Base-by-base conservation (phyloP, 257 asterid species). In the Gynochthodes officinalis region DNA sequence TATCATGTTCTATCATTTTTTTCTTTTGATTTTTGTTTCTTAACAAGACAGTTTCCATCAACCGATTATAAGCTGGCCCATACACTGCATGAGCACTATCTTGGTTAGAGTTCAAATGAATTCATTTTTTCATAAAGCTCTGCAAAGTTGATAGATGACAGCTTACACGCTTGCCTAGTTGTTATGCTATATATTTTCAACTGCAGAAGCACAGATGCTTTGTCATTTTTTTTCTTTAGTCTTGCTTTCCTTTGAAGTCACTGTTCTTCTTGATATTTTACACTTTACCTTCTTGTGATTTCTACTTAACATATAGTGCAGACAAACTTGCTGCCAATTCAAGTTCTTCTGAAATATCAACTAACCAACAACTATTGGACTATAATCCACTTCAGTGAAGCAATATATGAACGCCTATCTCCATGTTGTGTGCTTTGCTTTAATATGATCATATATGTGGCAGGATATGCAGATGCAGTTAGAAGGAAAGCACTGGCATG, bases 171-270 rank as follows among this genome's bases (percentile, higher is more conserved):
- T 35, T 64, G 53, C 48, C 50, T 21, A 39, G 52, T 27, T 37
- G 52, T 52, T 64, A 19, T 64, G 43, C 52, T 21, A 11, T 64
- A 50, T 39, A 37, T 39, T 64, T 39, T 39, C 69, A 64, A 27
- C 21, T n/a, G 52, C 52, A 64, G 69, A 21, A 39, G 52, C 33
- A 33, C 52, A 64, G 69, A 21, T 64, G 52, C 33, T 64, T 64
- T 39, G 46, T 64, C 69, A 64, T 23, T 10, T 58, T 10, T 39
- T 14, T 64, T 64, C 44, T n/a, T n/a, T n/a, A n/a, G n/a, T n/a
- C 27, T 64, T 64, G 53, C 52, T 27, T 64, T 64, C 52, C 69
- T 64, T 64, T 64, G 33, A 64, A 64, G 52, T 64, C n/a, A 64
- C 18, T 64, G 66, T 21, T 39, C 23, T 12, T 42, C 28, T n/a